Conservation (phyloP, 2,329 filamentous ascomycete genomes). For the Alternaria viburni region DNA sequence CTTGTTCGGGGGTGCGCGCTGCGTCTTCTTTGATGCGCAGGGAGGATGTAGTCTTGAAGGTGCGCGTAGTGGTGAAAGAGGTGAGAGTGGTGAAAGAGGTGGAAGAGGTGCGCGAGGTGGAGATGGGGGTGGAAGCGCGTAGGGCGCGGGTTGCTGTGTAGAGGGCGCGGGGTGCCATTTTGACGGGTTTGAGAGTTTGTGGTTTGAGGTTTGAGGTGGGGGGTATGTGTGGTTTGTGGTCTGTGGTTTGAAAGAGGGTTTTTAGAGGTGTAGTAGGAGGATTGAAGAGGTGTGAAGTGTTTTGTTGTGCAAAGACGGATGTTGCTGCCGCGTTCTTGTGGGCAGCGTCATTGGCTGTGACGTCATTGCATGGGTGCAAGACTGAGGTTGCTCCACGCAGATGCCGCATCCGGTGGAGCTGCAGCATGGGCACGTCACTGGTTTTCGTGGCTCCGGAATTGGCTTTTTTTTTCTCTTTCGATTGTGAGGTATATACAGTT, state of each 20-base stretch:
- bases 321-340: background rate
- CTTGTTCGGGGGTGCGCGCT: constrained; percentile 46
- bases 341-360: background rate
- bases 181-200: background rate
- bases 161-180: constrained; percentile 24
- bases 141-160: constrained; percentile 17
- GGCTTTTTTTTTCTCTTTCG: background rate
- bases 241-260: background rate
- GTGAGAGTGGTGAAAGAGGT: background rate
- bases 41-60: constrained; percentile 40
- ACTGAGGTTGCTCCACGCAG: background rate
- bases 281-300: background rate
- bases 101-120: background rate
- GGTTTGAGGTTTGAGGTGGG: background rate
- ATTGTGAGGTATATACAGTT: background rate
- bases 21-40: constrained; percentile 51
- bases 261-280: background rate
- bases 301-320: constrained; percentile 3
- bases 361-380: background rate
- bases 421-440: background rate
- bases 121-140: constrained; percentile 1
- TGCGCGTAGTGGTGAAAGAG: constrained; percentile 11
- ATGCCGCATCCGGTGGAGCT: background rate
- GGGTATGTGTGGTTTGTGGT: background rate
- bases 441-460: background rate